These are phyloP conservation scores for Euryodendron excelsum DNA, from an alignment of 148 eudicot genomes.

Conservation along the genomic window DNA sequence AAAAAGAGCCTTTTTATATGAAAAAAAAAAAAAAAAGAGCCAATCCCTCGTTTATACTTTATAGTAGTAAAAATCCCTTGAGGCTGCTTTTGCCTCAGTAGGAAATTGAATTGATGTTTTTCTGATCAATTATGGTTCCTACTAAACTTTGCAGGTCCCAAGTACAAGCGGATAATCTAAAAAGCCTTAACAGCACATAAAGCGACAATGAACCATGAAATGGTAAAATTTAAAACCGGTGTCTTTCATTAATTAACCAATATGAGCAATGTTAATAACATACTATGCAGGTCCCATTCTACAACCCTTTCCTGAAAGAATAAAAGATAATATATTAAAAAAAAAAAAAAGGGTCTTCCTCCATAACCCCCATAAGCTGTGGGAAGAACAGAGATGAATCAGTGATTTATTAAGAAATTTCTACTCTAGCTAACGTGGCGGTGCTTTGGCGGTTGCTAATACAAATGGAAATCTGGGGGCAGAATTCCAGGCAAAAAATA, in stretches of 20 bases:
- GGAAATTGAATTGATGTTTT: background rate
- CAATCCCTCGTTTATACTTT: too few species aligned
- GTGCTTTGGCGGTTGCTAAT: constrained; percentile 13
- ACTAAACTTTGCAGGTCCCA: too few species aligned
- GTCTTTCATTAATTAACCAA: constrained; percentile 21
- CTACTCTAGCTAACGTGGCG: constrained; percentile 20
- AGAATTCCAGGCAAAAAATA: constrained; percentile 12
- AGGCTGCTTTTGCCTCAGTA: background rate
- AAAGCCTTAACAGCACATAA: background rate
- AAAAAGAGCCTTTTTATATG: too few species aligned
- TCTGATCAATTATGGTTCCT: too few species aligned
- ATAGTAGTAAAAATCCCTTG: too few species aligned
- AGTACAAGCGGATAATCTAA: background rate
- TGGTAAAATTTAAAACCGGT: constrained; percentile 11
- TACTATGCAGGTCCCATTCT: constrained; percentile 28
- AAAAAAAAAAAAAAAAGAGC: too few species aligned
- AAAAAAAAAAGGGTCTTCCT: background rate
- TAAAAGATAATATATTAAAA: background rate
- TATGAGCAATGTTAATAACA: constrained; percentile 20
- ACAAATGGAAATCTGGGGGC: constrained; percentile 29
- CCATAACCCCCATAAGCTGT: constrained; percentile 19
- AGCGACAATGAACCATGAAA: background rate
- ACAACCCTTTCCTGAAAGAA: constrained; percentile 35
- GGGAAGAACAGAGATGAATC: constrained; percentile 19
- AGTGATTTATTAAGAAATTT: constrained; percentile 10